These are phyloP conservation scores for Cenchrus purpureus DNA, from an alignment of 176 grass and related monocot genomes.

Conservation along the genomic window DNA sequence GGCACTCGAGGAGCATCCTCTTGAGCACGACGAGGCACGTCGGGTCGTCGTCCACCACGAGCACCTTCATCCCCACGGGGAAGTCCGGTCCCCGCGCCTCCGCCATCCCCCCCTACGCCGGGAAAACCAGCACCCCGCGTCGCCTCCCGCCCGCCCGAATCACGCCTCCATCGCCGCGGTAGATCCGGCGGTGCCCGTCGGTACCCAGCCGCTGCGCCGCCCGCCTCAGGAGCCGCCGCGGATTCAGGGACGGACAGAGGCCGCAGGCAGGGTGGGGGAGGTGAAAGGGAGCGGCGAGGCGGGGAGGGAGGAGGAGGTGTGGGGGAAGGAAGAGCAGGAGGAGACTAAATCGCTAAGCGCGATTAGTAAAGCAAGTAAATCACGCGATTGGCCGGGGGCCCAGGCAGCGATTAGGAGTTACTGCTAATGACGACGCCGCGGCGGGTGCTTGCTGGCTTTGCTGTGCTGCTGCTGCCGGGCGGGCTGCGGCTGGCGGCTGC, in stretches of 20 bases:
- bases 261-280: background rate
- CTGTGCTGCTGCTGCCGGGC: background rate
- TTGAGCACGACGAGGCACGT: conserved; percentile 79
- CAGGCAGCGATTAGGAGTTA: conserved; percentile 47
- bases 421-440: conserved; percentile 28
- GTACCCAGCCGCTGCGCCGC: background rate
- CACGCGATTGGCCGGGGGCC: conserved; percentile 19
- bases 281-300: conserved; percentile 20
- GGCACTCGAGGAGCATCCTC: conserved; percentile 76
- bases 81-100: conserved; percentile 61
- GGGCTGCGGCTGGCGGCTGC: background rate
- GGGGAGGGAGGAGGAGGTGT: background rate
- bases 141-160: conserved; percentile 7
- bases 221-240: background rate
- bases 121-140: background rate
- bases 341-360: conserved; percentile 63
- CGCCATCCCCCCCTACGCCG: conserved; percentile 31
- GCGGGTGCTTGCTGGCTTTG: background rate
- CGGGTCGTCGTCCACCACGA: conserved; percentile 91
- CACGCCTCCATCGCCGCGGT: conserved; percentile 42
- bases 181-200: conserved; percentile 41
- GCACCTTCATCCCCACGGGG: conserved; percentile 88
- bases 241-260: conserved; percentile 23
- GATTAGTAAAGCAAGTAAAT: conserved; percentile 63
- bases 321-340: background rate